Percentiles rank a stretch among this genome's conserved stretches.
phyloP scores from a whole-genome alignment of 352 stramenopile species.

The Albugo candida region DNA sequence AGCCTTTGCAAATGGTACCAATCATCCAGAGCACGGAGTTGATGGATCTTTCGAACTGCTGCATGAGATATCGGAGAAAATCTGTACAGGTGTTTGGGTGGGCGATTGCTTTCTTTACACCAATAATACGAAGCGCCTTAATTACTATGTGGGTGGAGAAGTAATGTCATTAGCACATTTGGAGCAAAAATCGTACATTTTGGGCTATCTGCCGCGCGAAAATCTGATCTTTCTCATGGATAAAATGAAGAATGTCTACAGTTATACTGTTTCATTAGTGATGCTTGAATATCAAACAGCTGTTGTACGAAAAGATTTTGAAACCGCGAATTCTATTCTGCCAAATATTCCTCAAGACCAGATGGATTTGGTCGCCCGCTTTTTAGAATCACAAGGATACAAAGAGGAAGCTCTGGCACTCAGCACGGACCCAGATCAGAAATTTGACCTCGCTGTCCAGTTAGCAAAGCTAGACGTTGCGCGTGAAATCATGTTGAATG shows the following conservation, averaged over 20 bases:
- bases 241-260: conserved; percentile 90
- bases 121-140: conserved; percentile 83
- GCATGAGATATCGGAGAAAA: conserved; percentile 92
- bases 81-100: conserved; percentile 95
- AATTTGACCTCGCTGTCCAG: conserved; percentile 96
- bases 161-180: conserved; percentile 97
- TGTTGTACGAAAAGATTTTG: conserved; percentile 96
- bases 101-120: conserved; percentile 99
- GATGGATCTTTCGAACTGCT: conserved; percentile 95
- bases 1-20: conserved; percentile 76
- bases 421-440: conserved; percentile 91
- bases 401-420: conserved; percentile 93
- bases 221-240: conserved; percentile 98
- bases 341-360: conserved; percentile 82
- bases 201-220: conserved; percentile 97
- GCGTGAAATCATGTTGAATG: conserved; percentile 85
- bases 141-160: conserved; percentile 99
- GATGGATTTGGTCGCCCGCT: conserved; percentile 76
- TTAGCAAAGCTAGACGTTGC: conserved; percentile 91
- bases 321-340: conserved; percentile 93
- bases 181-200: conserved; percentile 90
- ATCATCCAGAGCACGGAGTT: conserved; percentile 87
- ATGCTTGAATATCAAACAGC: conserved; percentile 98
- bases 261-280: conserved; percentile 81
- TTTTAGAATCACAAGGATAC: conserved; percentile 97